Evolutionary conservation across 176 grass and related monocot genomes (phyloP).

Genomic region (Cymbopogon citratus): DNA sequence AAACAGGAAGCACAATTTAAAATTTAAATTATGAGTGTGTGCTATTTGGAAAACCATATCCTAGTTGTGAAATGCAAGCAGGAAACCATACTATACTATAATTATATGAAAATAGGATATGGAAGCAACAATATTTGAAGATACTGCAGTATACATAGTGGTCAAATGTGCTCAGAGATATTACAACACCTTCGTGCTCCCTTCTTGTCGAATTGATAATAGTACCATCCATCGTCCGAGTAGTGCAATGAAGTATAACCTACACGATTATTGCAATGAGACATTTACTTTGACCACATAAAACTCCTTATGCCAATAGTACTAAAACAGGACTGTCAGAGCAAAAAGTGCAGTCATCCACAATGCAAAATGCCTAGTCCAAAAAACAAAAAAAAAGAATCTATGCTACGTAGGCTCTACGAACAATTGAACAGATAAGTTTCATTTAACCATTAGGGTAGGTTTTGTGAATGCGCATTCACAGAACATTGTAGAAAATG

Average conservation of each 20-base stretch:
- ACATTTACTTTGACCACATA: not conserved
- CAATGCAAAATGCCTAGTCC: not conserved
- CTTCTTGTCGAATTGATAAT: constrained; percentile 75
- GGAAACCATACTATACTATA: not conserved
- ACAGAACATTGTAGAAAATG: not conserved
- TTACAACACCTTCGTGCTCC: constrained; percentile 68
- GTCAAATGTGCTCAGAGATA: constrained; percentile 4
- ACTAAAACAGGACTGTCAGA: not conserved
- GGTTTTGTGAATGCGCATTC: not conserved
- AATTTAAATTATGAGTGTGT: not conserved
- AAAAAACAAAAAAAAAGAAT: no score
- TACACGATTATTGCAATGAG: constrained; percentile 24
- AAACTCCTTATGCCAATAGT: not conserved
- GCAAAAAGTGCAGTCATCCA: not conserved
- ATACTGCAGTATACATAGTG: not conserved
- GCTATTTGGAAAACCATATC: no score
- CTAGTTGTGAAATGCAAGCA: not conserved
- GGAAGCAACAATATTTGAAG: not conserved
- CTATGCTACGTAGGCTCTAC: not conserved
- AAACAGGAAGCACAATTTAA: not conserved
- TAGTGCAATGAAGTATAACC: constrained; percentile 89
- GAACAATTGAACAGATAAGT: not conserved
- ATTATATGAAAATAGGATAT: not conserved
- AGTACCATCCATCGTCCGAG: constrained; percentile 59
- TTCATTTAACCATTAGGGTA: not conserved